Percentiles rank a stretch among this genome's conserved stretches.
These are phyloP conservation scores for Dillenia turbinata DNA, from an alignment of 164 flowering plant species.

Conservation along the genomic window DNA sequence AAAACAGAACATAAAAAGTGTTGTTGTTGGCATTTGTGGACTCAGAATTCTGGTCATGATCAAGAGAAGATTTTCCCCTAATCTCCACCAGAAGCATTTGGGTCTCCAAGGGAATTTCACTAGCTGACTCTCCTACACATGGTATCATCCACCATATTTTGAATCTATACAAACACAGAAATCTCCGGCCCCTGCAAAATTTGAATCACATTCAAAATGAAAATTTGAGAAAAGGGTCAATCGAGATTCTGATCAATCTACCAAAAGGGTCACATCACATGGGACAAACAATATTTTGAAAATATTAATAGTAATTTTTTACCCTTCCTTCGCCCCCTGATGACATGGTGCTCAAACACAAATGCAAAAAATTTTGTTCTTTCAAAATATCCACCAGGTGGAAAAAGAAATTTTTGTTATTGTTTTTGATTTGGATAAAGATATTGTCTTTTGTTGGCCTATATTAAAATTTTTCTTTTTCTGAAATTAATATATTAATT, in stretches of 20 bases:
- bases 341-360: not conserved
- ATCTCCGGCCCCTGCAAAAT: constrained; percentile 44
- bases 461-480: not conserved
- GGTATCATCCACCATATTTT: constrained; percentile 95
- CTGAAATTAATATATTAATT: not conserved
- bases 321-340: not conserved
- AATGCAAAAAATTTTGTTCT: too few relatives aligned
- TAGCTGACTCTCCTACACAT: constrained; percentile 37
- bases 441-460: not conserved
- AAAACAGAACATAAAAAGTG: constrained; percentile 45
- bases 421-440: not conserved
- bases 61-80: constrained; percentile 34
- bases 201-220: not conserved
- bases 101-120: constrained; percentile 70
- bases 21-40: constrained; percentile 9
- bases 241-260: not conserved
- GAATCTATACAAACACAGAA: constrained; percentile 48
- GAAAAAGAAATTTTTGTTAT: too few relatives aligned
- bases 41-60: constrained; percentile 17
- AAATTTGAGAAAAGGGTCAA: not conserved
- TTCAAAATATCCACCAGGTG: too few relatives aligned
- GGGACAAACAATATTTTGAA: not conserved
- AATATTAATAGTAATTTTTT: not conserved
- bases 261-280: not conserved
- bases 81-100: constrained; percentile 72